These are phyloP conservation scores for Penicillium pancosmium DNA, from an alignment of 495 filamentous ascomycete genomes.

Conservation along the genomic window DNA sequence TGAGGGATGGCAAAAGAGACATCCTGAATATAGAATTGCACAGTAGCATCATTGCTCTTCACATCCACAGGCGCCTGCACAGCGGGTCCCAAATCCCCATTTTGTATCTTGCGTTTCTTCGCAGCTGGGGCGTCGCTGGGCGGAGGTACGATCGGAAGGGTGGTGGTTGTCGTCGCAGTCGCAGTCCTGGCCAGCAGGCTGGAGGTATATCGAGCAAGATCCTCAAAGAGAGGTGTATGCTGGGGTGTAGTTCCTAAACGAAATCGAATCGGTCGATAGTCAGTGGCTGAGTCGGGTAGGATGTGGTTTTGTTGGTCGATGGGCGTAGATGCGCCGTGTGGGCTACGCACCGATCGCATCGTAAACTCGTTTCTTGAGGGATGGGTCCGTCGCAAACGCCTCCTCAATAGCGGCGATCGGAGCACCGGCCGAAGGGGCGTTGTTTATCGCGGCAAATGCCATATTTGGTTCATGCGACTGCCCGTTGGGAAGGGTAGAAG, in stretches of 20 bases:
- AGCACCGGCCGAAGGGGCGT: conserved; percentile 19
- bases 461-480: conserved; percentile 32
- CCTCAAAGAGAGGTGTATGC: conserved; percentile 46
- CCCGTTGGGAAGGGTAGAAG: conserved; percentile 9
- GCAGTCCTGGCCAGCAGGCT: conserved; percentile 44
- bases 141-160: conserved; percentile 29
- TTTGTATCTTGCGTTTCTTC: conserved; percentile 61
- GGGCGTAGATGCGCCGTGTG: conserved; percentile 23
- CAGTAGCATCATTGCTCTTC: conserved; percentile 37
- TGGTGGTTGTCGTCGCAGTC: conserved; percentile 13
- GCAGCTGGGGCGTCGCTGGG: conserved; percentile 39
- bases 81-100: conserved; percentile 43
- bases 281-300: conserved; percentile 5
- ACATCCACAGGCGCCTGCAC: conserved; percentile 46
- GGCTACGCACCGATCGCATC: conserved; percentile 50
- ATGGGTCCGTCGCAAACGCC: conserved; percentile 48
- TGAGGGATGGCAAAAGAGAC: conserved; percentile 79
- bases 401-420: conserved; percentile 44
- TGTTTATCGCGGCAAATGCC: conserved; percentile 51
- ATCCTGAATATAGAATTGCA: conserved; percentile 63
- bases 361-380: conserved; percentile 50
- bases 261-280: conserved; percentile 17
- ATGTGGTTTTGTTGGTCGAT: conserved; percentile 1
- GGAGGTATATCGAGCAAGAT: conserved; percentile 52
- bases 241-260: conserved; percentile 41